A percentile compares a stretch with the other conserved stretches of the same genome.
phyloP scores from a whole-genome alignment of 305 asterid genomes.

The Withania somnifera region DNA sequence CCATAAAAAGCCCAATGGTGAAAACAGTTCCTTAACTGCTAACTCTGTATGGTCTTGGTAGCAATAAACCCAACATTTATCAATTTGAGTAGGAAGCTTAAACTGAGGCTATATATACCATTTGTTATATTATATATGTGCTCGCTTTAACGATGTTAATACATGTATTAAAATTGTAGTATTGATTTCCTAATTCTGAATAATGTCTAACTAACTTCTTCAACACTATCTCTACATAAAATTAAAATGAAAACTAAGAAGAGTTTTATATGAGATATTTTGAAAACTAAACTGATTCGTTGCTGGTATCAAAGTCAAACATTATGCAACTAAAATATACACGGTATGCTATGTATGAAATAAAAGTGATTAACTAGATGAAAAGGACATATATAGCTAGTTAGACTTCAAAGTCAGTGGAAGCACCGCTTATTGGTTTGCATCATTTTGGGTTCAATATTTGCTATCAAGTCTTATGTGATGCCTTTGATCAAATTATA shows the following conservation, averaged over 20 bases:
- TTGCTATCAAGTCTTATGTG: not conserved
- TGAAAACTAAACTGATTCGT: no score
- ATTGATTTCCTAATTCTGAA: not conserved
- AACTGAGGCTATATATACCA: not conserved
- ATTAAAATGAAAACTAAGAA: not conserved
- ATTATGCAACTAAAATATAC: not conserved
- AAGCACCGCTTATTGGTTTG: not conserved
- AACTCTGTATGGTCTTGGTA: not conserved
- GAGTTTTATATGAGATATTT: not conserved
- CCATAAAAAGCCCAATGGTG: not conserved
- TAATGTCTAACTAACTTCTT: not conserved
- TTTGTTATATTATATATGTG: not conserved
- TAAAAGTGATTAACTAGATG: not conserved
- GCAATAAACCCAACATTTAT: not conserved
- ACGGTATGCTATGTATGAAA: not conserved
- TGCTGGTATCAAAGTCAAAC: not conserved
- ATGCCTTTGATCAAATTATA: no score
- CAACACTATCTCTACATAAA: not conserved
- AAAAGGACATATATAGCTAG: not conserved
- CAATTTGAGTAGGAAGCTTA: not conserved
- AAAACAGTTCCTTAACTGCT: not conserved
- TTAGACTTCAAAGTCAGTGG: not conserved
- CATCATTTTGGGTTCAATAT: not conserved
- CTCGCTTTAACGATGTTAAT: not conserved
- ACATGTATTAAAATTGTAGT: not conserved